Base-by-base conservation (phyloP, 1,284 basidiomycete genomes). In the Bjerkandera adusta region DNA sequence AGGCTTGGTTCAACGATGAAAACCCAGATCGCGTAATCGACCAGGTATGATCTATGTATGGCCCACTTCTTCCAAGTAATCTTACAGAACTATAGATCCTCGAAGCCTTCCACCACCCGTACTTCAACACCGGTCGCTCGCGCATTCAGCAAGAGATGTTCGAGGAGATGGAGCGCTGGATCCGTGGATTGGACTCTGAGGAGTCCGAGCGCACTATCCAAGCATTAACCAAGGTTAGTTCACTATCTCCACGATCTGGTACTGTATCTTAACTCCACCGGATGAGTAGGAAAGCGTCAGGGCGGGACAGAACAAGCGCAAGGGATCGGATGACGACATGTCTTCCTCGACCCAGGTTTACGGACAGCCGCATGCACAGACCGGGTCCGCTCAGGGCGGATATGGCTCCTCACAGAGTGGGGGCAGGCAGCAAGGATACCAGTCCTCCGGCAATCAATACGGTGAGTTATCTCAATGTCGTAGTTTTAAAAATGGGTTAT, bases 31-130 rank as follows among this genome's bases (percentile, higher is more conserved):
- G 63, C 10, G 72, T 78, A 20, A 74, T 84, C 38, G 67, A 75
- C 51, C 60, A 68, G 61, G 79, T 78, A 44, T 37, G 64, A 57
- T 20, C 33, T 42, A 3, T 32, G 29, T 18, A 5, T 21, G 16
- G 20, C 7, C 10, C 15, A 25, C n/a, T 41, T 47, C 12, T 43
- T 12, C 30, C 27, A 13, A 18, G 16, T 25, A 24, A 11, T 20
- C 13, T 30, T 5, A 38, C 18, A 12, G 4, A 29, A 24, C 4
- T 13, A 11, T 50, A 81, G 75, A 75, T 85, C 47, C 69, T 85
- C 3, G 75, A 83, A 54, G 79, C 81, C 1, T 83, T 86, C 70
- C 82, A 86, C 56, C 84, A 85, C 56, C 83, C 83, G 2, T 83
- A 80, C 61, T 85, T 80, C 61, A 76, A 77, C 32, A 71, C 65